phyloP scores from a whole-genome alignment of 164 flowering plant genomes.

The Tetrastigma voinierianum region DNA sequence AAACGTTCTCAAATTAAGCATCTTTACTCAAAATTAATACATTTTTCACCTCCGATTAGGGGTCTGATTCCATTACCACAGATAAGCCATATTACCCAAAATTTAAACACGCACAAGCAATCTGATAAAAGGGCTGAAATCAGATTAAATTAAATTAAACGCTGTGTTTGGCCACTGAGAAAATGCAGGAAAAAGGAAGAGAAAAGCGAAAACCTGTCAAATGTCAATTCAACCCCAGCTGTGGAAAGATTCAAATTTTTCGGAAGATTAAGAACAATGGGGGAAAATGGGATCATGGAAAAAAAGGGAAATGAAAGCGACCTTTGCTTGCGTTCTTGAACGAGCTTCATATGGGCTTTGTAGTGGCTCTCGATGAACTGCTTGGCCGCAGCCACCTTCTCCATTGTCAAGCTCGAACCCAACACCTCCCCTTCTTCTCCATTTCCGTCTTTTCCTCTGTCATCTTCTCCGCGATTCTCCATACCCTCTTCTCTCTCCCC shows the following conservation, averaged over 20 bases:
- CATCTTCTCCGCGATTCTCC: slow-evolving; percentile 20
- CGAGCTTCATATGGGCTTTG: slow-evolving; percentile 76
- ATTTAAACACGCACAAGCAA: too few species aligned
- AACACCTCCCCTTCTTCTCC: slow-evolving; percentile 18
- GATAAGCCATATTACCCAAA: too few species aligned
- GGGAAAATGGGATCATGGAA: background rate
- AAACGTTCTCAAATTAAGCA: background rate
- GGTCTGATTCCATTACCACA: background rate
- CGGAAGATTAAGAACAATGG: too few species aligned
- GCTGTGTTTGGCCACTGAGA: background rate
- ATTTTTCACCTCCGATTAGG: background rate
- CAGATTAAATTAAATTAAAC: background rate
- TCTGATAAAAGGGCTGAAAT: background rate
- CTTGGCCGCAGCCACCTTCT: slow-evolving; percentile 91
- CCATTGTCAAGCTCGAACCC: slow-evolving; percentile 70
- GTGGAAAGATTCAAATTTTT: too few species aligned
- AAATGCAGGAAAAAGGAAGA: too few species aligned
- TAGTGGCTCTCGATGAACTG: slow-evolving; percentile 90
- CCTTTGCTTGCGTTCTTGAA: slow-evolving; percentile 84
- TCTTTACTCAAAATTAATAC: background rate
- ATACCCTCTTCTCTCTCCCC: slow-evolving; percentile 17
- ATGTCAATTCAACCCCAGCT: too few species aligned
- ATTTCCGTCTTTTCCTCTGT: slow-evolving; percentile 22
- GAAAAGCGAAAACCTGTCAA: background rate
- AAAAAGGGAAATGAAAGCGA: background rate